phyloP scores from a whole-genome alignment of 208 protist genomes.

The Leishmania arabica region DNA sequence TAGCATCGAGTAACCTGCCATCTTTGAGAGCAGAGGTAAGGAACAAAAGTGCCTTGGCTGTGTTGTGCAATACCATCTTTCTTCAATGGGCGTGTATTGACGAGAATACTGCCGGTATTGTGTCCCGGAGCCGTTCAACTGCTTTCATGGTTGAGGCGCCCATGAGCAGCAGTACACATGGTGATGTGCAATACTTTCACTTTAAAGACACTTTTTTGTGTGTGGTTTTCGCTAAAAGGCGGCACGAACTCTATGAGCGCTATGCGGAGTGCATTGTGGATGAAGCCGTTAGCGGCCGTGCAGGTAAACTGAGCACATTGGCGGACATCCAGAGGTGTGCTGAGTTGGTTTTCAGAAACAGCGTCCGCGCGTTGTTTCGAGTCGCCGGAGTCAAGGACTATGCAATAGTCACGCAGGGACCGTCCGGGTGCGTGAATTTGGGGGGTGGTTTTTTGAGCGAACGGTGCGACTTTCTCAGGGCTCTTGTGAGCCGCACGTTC shows the following conservation, averaged over 20 bases:
- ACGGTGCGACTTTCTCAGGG: not conserved
- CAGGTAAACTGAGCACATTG: not conserved
- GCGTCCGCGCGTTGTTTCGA: not conserved
- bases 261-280: not conserved
- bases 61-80: conserved; percentile 10
- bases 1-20: conserved; percentile 8
- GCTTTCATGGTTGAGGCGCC: not conserved
- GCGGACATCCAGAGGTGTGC: not conserved
- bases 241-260: conserved; percentile 2
- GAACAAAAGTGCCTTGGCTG: conserved; percentile 13
- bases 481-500: not conserved
- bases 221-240: not conserved
- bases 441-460: not conserved
- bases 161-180: not conserved
- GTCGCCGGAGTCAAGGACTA: not conserved
- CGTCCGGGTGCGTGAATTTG: not conserved
- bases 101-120: not conserved
- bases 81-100: conserved; percentile 4
- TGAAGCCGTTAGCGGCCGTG: not conserved
- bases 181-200: not conserved
- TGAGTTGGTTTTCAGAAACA: not conserved
- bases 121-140: not conserved
- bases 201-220: not conserved
- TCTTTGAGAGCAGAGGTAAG: not conserved
- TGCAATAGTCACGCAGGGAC: not conserved